These are phyloP conservation scores for Ambrosia artemisiifolia DNA, from an alignment of 129 eudicot genomes.

Conservation along the genomic window DNA sequence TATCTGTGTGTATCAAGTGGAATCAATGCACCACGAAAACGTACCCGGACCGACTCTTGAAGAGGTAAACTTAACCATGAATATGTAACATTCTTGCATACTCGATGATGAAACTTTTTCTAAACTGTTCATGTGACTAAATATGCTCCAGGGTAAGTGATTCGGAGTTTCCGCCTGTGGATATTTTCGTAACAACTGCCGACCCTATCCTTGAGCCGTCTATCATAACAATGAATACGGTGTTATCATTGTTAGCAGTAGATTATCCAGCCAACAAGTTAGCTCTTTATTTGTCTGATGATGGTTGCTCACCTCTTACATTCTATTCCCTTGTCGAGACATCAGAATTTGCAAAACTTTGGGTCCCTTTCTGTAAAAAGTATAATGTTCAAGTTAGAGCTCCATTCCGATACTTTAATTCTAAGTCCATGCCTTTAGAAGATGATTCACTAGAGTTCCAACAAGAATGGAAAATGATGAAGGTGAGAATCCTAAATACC, in stretches of 20 bases:
- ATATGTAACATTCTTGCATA: too few relatives aligned
- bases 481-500: constrained; percentile 24
- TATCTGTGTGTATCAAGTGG: constrained; percentile 40
- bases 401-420: constrained; percentile 44
- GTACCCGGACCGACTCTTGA: constrained; percentile 40
- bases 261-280: constrained; percentile 47
- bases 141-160: constrained; percentile 22
- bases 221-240: constrained; percentile 49
- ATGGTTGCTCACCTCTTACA: constrained; percentile 46
- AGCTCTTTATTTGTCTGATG: constrained; percentile 52
- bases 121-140: not conserved
- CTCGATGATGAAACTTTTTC: not conserved
- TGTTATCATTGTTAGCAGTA: constrained; percentile 45
- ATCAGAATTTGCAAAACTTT: constrained; percentile 38
- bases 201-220: constrained; percentile 44
- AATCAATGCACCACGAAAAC: constrained; percentile 30
- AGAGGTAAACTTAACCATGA: constrained; percentile 13
- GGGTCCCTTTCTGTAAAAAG: constrained; percentile 59
- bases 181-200: constrained; percentile 55
- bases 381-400: constrained; percentile 43
- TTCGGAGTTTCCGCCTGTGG: constrained; percentile 38
- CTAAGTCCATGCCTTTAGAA: constrained; percentile 21
- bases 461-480: constrained; percentile 45
- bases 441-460: constrained; percentile 29
- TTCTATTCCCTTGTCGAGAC: constrained; percentile 43